phyloP scores from a whole-genome alignment of 805 yeast species.

The Priceomyces carsonii region DNA sequence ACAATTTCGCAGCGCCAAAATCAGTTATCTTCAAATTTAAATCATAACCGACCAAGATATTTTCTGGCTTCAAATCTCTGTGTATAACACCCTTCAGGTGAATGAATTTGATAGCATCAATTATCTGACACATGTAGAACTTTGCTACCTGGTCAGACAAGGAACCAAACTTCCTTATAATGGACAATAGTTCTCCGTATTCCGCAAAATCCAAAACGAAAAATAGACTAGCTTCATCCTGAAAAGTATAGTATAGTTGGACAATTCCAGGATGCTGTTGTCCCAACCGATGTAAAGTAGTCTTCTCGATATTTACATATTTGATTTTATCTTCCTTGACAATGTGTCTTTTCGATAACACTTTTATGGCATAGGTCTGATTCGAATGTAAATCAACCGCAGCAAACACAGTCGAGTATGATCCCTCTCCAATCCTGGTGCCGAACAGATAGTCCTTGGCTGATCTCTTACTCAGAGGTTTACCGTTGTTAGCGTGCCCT shows the following conservation, averaged over 20 bases:
- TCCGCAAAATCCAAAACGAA: constrained; percentile 94
- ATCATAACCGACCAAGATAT: constrained; percentile 79
- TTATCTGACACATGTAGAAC: constrained; percentile 81
- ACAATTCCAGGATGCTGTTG: constrained; percentile 92
- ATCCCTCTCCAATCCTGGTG: constrained; percentile 89
- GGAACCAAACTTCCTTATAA: constrained; percentile 76
- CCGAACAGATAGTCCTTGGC: constrained; percentile 91
- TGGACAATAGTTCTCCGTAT: constrained; percentile 86
- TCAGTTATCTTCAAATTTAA: constrained; percentile 92
- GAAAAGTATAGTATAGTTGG: constrained; percentile 89
- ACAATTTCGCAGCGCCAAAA: constrained; percentile 94
- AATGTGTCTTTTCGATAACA: constrained; percentile 87
- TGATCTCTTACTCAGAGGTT: constrained; percentile 37
- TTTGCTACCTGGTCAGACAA: constrained; percentile 71
- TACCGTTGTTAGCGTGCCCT: constrained; percentile 1
- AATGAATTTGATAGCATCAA: constrained; percentile 90
- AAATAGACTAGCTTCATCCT: constrained; percentile 82
- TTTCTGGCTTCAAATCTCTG: constrained; percentile 94
- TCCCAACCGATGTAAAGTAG: constrained; percentile 82
- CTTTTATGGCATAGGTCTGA: constrained; percentile 85
- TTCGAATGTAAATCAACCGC: constrained; percentile 77
- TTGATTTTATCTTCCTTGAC: constrained; percentile 93
- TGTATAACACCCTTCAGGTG: constrained; percentile 90
- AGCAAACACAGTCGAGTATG: constrained; percentile 89
- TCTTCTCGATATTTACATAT: constrained; percentile 93